Percentiles rank a stretch among this genome's conserved stretches.
These are phyloP conservation scores for Scutellaria galericulata DNA, from an alignment of 257 asterid genomes.

Conservation along the genomic window DNA sequence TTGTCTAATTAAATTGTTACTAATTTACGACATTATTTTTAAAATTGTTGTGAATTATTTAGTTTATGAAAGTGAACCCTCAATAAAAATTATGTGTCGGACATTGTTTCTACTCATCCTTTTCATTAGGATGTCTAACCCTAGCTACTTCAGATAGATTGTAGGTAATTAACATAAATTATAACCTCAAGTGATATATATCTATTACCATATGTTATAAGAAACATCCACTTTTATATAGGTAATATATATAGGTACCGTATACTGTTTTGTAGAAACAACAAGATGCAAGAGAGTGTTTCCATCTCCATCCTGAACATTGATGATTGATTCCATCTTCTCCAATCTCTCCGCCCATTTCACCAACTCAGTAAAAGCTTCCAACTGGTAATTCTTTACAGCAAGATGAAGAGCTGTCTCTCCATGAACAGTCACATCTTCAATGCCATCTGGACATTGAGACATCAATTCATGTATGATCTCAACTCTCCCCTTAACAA, in stretches of 20 bases:
- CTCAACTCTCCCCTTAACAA: constrained; percentile 34
- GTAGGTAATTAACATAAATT: no score
- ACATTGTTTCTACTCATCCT: no score
- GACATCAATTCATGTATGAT: constrained; percentile 5
- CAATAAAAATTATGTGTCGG: no score
- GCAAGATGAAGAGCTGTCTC: constrained; percentile 50
- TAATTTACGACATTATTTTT: no score
- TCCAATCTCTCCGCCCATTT: constrained; percentile 29
- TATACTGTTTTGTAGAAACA: constrained; percentile 9
- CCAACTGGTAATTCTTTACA: constrained; percentile 39
- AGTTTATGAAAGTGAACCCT: no score
- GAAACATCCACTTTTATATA: no score
- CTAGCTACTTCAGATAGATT: no score
- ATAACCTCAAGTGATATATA: no score
- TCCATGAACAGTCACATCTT: constrained; percentile 39
- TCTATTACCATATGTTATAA: no score
- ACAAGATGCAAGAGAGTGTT: constrained; percentile 31
- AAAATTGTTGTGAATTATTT: no score
- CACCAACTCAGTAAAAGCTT: constrained; percentile 33
- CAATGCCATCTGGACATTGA: constrained; percentile 24
- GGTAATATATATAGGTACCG: not conserved
- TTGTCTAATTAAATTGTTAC: no score
- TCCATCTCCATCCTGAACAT: constrained; percentile 34
- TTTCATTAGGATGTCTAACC: no score
- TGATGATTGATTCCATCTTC: constrained; percentile 10